Conservation (phyloP, 108 stramenopile genomes). For the Epithemia pelagica region DNA sequence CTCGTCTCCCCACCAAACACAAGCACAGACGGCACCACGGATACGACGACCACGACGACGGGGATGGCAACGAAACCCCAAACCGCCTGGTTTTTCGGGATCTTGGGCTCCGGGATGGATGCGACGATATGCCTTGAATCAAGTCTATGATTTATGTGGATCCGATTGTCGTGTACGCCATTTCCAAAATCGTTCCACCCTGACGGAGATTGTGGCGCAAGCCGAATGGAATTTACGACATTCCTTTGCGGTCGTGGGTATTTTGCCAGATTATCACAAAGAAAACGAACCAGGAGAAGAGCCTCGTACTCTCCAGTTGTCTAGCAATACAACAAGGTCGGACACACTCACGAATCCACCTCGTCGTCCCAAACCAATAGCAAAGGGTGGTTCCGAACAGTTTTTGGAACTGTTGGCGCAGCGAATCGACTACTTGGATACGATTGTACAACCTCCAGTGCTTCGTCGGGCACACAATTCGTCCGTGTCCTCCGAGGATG, state of each 20-base stretch:
- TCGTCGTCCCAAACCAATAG: no score
- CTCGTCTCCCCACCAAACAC: no score
- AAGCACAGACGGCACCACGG: no score
- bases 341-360: no score
- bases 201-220: constrained; percentile 25
- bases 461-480: no score
- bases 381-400: not conserved
- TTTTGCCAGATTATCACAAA: no score
- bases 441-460: not conserved
- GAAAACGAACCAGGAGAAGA: no score
- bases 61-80: no score
- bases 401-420: constrained; percentile 37
- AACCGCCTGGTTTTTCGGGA: not conserved
- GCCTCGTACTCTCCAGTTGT: no score
- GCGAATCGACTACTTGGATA: constrained; percentile 13
- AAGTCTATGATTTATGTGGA: constrained; percentile 31
- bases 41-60: no score
- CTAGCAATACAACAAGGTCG: no score
- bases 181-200: not conserved
- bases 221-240: constrained; percentile 32
- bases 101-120: constrained; percentile 17
- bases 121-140: constrained; percentile 4
- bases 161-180: constrained; percentile 28
- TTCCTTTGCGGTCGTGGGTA: constrained; percentile 37
- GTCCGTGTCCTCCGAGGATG: no score